A percentile compares a stretch with the other conserved stretches of the same genome.
phyloP scores from a whole-genome alignment of 2,329 filamentous ascomycete genomes.

The Neophaeococcomyces aloes region DNA sequence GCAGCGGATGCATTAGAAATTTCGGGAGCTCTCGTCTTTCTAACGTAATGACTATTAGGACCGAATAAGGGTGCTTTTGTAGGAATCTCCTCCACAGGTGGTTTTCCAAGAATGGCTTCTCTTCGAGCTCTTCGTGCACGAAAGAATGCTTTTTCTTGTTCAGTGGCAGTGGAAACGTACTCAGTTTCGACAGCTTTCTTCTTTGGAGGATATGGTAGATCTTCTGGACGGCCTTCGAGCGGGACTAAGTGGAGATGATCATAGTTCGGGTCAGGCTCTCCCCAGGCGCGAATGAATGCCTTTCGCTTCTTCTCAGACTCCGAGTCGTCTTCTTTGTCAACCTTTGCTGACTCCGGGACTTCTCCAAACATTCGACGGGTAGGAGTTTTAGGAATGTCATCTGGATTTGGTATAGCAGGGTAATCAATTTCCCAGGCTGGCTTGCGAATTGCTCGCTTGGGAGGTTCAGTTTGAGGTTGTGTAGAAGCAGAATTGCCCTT shows the following conservation, averaged over 20 bases:
- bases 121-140: not conserved
- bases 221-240: slow-evolving; percentile 1
- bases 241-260: slow-evolving; percentile 6
- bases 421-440: slow-evolving; percentile 7
- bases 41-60: slow-evolving; percentile 8
- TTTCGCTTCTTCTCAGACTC: slow-evolving; percentile 8
- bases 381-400: not conserved
- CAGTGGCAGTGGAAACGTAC: not conserved
- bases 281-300: slow-evolving; percentile 1
- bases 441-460: not conserved
- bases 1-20: not conserved
- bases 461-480: slow-evolving; percentile 1
- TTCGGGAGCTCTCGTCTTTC: slow-evolving; percentile 3
- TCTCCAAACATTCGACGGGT: not conserved
- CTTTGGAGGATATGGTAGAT: slow-evolving; percentile 4
- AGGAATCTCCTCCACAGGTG: not conserved
- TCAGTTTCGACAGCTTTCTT: not conserved
- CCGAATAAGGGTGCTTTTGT: slow-evolving; percentile 7
- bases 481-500: not conserved
- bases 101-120: slow-evolving; percentile 2
- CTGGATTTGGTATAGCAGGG: not conserved
- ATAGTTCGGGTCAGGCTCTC: slow-evolving; percentile 3
- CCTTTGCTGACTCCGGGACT: not conserved
- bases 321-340: not conserved
- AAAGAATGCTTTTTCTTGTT: not conserved